Conservation (phyloP, 495 filamentous ascomycete genomes). For the Patellaria atrata region DNA sequence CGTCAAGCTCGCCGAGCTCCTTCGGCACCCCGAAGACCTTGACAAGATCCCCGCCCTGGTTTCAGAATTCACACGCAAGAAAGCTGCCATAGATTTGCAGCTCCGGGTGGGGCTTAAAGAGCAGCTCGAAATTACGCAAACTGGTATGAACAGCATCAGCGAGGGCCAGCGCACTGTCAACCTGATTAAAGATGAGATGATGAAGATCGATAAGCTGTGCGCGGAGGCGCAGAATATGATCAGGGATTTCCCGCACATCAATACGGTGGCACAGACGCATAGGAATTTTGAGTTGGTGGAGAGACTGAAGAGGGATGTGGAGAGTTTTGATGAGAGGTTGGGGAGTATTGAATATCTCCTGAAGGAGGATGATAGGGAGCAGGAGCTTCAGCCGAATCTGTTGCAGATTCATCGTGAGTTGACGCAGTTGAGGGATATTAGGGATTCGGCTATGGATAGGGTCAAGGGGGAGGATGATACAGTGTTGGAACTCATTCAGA, state of each 20-base stretch:
- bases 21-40: slow-evolving; percentile 67
- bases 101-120: slow-evolving; percentile 75
- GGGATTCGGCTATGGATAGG: slow-evolving; percentile 93
- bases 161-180: slow-evolving; percentile 80
- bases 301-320: slow-evolving; percentile 78
- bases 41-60: slow-evolving; percentile 87
- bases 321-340: slow-evolving; percentile 66
- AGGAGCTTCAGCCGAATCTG: slow-evolving; percentile 85
- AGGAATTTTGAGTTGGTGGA: slow-evolving; percentile 85
- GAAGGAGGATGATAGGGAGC: slow-evolving; percentile 64
- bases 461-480: slow-evolving; percentile 19
- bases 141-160: slow-evolving; percentile 69
- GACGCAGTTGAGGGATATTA: slow-evolving; percentile 78
- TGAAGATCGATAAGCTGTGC: slow-evolving; percentile 95
- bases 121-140: slow-evolving; percentile 82
- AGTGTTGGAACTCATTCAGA: slow-evolving; percentile 28
- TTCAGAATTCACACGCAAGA: slow-evolving; percentile 89
- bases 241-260: slow-evolving; percentile 91
- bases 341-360: slow-evolving; percentile 60
- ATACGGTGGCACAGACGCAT: slow-evolving; percentile 82
- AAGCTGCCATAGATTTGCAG: slow-evolving; percentile 74
- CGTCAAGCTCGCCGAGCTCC: slow-evolving; percentile 59
- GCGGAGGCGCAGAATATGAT: slow-evolving; percentile 94
- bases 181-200: slow-evolving; percentile 90
- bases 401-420: slow-evolving; percentile 80